Conservation (phyloP, 106 monocot genomes). For the Dendrobium chrysotoxum region DNA sequence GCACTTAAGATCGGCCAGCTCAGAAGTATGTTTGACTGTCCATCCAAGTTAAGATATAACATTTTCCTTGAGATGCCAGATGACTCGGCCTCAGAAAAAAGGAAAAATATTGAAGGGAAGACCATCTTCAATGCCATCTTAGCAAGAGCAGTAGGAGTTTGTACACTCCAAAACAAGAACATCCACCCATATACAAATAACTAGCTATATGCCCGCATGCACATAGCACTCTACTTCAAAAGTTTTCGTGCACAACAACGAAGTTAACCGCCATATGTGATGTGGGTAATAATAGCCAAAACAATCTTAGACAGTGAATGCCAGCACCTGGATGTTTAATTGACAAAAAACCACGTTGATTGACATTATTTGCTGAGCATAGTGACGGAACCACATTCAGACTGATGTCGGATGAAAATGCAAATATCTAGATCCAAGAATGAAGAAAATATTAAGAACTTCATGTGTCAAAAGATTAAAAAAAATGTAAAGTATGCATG, state of each 20-base stretch:
- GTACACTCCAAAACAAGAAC: slow-evolving; percentile 2
- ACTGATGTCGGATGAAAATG: not conserved
- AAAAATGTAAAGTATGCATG: not conserved
- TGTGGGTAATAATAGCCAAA: not conserved
- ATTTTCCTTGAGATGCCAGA: slow-evolving; percentile 41
- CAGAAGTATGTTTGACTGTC: slow-evolving; percentile 23
- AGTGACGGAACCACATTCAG: not conserved
- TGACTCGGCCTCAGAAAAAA: slow-evolving; percentile 40
- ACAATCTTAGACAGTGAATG: not conserved
- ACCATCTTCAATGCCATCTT: slow-evolving; percentile 40
- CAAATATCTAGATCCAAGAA: slow-evolving; percentile 1
- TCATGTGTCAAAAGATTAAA: not conserved
- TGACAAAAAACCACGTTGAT: not conserved
- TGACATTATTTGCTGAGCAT: not conserved
- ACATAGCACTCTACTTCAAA: not conserved
- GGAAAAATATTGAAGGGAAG: slow-evolving; percentile 25
- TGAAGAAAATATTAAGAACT: not conserved
- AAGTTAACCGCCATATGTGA: not conserved
- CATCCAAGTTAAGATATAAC: slow-evolving; percentile 22
- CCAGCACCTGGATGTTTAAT: not conserved
- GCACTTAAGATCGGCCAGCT: slow-evolving; percentile 93
- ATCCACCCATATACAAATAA: not conserved
- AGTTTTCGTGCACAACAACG: not conserved
- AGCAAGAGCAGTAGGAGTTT: not conserved
- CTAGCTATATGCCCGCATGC: not conserved